Conservation (phyloP, 2,329 filamentous ascomycete species). For the Dactylellina haptotyla region DNA sequence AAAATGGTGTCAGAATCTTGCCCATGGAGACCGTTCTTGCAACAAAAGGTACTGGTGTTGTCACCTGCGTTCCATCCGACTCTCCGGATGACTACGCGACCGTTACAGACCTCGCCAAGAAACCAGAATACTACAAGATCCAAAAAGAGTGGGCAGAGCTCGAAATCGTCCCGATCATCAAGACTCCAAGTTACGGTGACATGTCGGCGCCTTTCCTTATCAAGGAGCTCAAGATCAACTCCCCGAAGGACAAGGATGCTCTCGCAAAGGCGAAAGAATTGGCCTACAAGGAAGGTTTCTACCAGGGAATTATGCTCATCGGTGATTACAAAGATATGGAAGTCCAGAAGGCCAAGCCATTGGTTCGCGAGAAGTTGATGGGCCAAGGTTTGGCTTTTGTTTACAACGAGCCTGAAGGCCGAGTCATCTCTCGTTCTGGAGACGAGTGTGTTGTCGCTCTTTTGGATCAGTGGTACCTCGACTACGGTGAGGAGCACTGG, state of each 20-base stretch:
- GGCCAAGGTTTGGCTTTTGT: slow-evolving; percentile 82
- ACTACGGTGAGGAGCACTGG: slow-evolving; percentile 94
- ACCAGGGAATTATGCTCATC: slow-evolving; percentile 88
- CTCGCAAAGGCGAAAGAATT: slow-evolving; percentile 93
- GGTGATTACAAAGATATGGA: slow-evolving; percentile 88
- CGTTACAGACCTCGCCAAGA: slow-evolving; percentile 86
- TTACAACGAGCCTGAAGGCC: slow-evolving; percentile 91
- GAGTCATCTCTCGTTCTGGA: slow-evolving; percentile 86
- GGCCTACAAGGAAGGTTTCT: slow-evolving; percentile 97
- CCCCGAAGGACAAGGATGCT: slow-evolving; percentile 91
- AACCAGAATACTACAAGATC: slow-evolving; percentile 94
- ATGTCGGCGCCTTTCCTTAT: slow-evolving; percentile 83
- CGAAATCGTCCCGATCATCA: slow-evolving; percentile 87
- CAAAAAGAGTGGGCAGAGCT: slow-evolving; percentile 95
- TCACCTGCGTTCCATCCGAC: slow-evolving; percentile 94
- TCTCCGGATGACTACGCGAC: slow-evolving; percentile 96
- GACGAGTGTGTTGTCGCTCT: slow-evolving; percentile 94
- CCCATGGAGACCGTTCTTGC: slow-evolving; percentile 95
- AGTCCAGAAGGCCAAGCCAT: slow-evolving; percentile 86
- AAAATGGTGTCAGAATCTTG: slow-evolving; percentile 82
- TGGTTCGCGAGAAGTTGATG: slow-evolving; percentile 81
- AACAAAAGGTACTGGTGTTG: slow-evolving; percentile 94
- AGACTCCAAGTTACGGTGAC: slow-evolving; percentile 87
- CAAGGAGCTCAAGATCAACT: slow-evolving; percentile 94
- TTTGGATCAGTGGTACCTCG: slow-evolving; percentile 97